A percentile compares a stretch with the other conserved stretches of the same genome.
Conservation (phyloP, 2,329 filamentous ascomycete genomes). For the Diaporthe capsici region DNA sequence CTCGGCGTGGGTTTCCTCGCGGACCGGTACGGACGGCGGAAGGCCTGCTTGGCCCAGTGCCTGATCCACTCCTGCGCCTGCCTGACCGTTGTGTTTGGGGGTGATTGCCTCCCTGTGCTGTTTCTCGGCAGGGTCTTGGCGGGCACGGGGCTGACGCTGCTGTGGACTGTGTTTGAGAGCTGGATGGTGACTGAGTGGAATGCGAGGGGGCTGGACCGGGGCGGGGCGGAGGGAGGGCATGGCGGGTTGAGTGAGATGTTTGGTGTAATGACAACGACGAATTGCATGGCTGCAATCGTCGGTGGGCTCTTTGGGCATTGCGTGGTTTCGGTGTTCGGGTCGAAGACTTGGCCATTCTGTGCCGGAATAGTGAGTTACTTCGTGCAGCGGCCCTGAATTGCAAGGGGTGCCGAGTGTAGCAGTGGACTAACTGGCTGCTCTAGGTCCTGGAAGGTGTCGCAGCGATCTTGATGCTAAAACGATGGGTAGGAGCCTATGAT, state of each 20-base stretch:
- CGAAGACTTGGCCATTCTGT: slow-evolving; percentile 65
- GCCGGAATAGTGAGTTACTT: slow-evolving; percentile 52
- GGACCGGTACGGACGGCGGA: slow-evolving; percentile 42
- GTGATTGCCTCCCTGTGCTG: slow-evolving; percentile 39
- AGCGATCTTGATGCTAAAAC: slow-evolving; percentile 49
- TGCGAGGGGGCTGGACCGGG: slow-evolving; percentile 56
- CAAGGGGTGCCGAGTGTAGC: not conserved
- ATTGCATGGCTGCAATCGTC: slow-evolving; percentile 66
- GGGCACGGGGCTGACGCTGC: slow-evolving; percentile 65
- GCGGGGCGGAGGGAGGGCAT: slow-evolving; percentile 39
- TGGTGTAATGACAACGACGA: slow-evolving; percentile 63
- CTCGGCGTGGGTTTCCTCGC: slow-evolving; percentile 42
- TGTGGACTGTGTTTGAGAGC: slow-evolving; percentile 70
- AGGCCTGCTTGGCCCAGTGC: slow-evolving; percentile 41
- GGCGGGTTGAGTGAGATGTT: slow-evolving; percentile 64
- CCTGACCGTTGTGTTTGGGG: slow-evolving; percentile 40
- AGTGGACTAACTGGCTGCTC: not conserved
- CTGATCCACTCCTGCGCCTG: slow-evolving; percentile 41
- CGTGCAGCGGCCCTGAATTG: not conserved
- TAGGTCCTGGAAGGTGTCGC: slow-evolving; percentile 48
- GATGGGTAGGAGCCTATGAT: slow-evolving; percentile 44
- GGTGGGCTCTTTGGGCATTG: slow-evolving; percentile 65
- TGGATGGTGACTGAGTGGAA: slow-evolving; percentile 72
- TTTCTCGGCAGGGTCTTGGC: slow-evolving; percentile 60
- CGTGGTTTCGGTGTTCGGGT: slow-evolving; percentile 60